Percentiles rank a stretch among this genome's conserved stretches.
Conservation (phyloP, 441 rosid species). For the Aleurites moluccanus region DNA sequence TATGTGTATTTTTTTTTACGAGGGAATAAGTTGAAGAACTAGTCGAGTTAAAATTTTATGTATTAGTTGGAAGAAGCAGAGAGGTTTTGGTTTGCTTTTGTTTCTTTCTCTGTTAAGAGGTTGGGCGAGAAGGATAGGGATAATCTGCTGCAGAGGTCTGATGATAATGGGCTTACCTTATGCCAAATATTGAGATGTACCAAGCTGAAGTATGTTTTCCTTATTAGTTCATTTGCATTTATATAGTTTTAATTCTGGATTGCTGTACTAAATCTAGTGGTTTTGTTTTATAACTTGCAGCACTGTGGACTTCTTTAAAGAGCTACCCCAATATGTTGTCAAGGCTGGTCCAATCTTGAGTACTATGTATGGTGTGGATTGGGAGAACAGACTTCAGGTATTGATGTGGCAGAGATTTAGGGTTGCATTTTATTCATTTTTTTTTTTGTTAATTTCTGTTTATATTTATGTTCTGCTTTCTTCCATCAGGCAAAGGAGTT, state of each 20-base stretch:
- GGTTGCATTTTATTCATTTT: neutral
- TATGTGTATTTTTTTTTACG: neutral
- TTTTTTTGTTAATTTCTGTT: constrained; percentile 8
- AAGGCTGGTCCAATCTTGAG: constrained; percentile 75
- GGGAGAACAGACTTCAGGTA: constrained; percentile 94
- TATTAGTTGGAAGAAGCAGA: constrained; percentile 81
- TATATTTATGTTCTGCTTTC: constrained; percentile 21
- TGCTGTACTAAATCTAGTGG: neutral
- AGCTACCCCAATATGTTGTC: constrained; percentile 79
- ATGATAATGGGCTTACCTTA: constrained; percentile 50
- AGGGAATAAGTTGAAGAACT: neutral
- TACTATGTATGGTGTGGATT: constrained; percentile 67
- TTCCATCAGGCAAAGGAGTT: constrained; percentile 72
- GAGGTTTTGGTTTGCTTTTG: constrained; percentile 82
- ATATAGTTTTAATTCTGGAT: neutral
- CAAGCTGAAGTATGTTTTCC: constrained; percentile 60
- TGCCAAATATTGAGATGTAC: constrained; percentile 74
- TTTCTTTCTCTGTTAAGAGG: constrained; percentile 60
- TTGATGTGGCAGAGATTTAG: constrained; percentile 10
- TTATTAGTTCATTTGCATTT: constrained; percentile 13
- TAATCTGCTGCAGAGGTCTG: constrained; percentile 34
- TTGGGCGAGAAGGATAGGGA: constrained; percentile 49
- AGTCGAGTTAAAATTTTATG: constrained; percentile 9
- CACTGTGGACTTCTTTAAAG: constrained; percentile 76
- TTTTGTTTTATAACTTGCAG: constrained; percentile 39